These are phyloP conservation scores for Kuraishia molischiana DNA, from an alignment of 805 yeast species.

Conservation along the genomic window DNA sequence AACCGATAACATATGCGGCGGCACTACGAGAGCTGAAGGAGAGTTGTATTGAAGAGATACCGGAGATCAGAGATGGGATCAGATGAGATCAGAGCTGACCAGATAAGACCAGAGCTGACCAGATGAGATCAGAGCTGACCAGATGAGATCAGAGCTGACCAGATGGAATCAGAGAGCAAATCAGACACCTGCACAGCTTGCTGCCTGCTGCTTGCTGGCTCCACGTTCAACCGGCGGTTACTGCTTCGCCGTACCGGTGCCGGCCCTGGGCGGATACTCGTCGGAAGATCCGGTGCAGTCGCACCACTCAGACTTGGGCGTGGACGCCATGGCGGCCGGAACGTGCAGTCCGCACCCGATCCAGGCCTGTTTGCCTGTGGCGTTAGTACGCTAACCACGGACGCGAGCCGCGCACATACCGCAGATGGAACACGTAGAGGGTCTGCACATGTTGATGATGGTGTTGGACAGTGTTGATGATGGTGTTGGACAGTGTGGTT, in stretches of 20 bases:
- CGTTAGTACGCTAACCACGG: conserved; percentile 1
- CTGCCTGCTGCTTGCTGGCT: not conserved
- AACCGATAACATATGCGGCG: too few relatives aligned
- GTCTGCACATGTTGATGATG: conserved; percentile 26
- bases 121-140: too few relatives aligned
- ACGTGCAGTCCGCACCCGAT: conserved; percentile 36
- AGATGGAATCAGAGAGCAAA: too few relatives aligned
- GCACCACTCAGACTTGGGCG: conserved; percentile 28
- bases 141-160: too few relatives aligned
- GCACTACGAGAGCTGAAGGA: not conserved
- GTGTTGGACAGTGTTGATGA: too few relatives aligned
- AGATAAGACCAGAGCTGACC: too few relatives aligned
- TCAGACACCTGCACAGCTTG: too few relatives aligned
- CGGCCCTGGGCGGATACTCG: conserved; percentile 27
- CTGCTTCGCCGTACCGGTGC: conserved; percentile 17
- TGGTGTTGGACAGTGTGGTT: too few relatives aligned
- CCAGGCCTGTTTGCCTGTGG: conserved; percentile 23
- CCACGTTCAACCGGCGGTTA: not conserved
- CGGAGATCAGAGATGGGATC: too few relatives aligned
- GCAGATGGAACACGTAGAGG: conserved; percentile 23
- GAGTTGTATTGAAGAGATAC: too few relatives aligned
- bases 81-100: too few relatives aligned
- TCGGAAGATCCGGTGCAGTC: conserved; percentile 17
- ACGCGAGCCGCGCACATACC: conserved; percentile 7
- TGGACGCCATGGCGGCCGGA: conserved; percentile 26